Base-by-base conservation (phyloP, 2,329 filamentous ascomycete species). In the Diaporthe sp. region DNA sequence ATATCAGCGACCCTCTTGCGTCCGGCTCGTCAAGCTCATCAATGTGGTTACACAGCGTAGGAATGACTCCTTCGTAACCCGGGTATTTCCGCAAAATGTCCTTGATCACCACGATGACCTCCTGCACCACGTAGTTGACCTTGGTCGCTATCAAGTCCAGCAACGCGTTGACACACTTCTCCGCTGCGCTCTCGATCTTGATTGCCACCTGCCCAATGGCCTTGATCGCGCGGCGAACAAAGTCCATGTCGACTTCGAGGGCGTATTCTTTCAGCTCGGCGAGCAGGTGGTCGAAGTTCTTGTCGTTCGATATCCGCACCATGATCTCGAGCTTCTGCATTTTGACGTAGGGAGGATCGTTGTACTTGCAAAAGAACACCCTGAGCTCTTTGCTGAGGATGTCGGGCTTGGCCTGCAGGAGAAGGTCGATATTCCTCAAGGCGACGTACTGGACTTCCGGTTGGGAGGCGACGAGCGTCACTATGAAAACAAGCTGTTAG, bases 291-390 rank as follows among this genome's bases (percentile, higher is more conserved):
- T 99, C 97, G 75, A 96, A 96, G 81, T 98, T 99, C 81, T 93
- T 94, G 79, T 98, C 96, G 85, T 98, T 98, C 75, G 96, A 95
- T 92, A 99, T 98, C 83, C 97, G 93, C 63, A 99, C 96, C 97
- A 99, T 98, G 77, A 98, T 98, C 82, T 99, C 97, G 66, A 99
- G 90, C 82, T 99, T 99, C 82, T 98, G 94, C 75, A 99, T 92
- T 84, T 99, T 99, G 80, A 99, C 92, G 82, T 99, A 99, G 30
- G 95, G 95, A 2, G 97, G 96, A 79, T 99, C 97, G 82, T 98
- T 98, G 87, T 99, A 99, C 86, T 99, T 99, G 92, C 97, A 99
- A 86, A 99, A 99, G 86, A 99, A 99, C 12, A 99, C 97, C 58
- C 97, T 92, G 80, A 99, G 92, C 84, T 99, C 97, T 84, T 98